Percentiles rank a stretch among this genome's conserved stretches.
Evolutionary conservation across 139 green algal genomes (phyloP).

Genomic region (Asterochloris erici): DNA sequence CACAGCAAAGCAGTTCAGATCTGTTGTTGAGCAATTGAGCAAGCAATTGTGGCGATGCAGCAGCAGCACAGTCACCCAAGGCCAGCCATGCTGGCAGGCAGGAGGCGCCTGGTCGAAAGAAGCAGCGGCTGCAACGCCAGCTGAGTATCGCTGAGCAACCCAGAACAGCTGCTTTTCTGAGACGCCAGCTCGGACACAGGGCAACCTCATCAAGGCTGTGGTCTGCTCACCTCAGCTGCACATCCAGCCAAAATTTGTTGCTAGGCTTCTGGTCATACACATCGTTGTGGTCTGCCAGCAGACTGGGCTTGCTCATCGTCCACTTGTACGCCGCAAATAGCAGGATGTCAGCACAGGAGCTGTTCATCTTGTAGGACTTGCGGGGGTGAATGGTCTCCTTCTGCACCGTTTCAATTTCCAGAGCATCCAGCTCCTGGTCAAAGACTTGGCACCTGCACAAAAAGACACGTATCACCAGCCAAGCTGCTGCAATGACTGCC

Average conservation of each 20-base stretch:
- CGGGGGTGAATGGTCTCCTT: conserved; percentile 99
- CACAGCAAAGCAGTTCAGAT: too few species aligned
- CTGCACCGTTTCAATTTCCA: conserved; percentile 99
- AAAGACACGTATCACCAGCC: neutral
- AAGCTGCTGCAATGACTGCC: neutral
- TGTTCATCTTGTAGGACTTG: conserved; percentile 99
- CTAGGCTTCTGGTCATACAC: conserved; percentile 92
- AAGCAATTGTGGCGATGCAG: too few species aligned
- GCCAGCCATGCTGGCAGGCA: too few species aligned
- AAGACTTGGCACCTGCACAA: conserved; percentile 71
- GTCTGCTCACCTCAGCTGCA: conserved; percentile 64
- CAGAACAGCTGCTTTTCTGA: too few species aligned
- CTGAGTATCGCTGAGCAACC: too few species aligned
- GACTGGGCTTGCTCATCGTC: conserved; percentile 88
- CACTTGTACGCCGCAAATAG: conserved; percentile 98
- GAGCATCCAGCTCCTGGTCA: conserved; percentile 97
- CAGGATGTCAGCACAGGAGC: conserved; percentile 90
- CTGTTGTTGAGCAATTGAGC: too few species aligned
- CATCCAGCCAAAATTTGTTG: conserved; percentile 99
- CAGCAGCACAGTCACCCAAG: too few species aligned
- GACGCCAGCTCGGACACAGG: neutral
- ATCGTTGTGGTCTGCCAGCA: conserved; percentile 96
- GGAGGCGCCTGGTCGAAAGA: too few species aligned
- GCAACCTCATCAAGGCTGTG: neutral
- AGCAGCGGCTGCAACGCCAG: neutral